phyloP scores from a whole-genome alignment of 139 green algal species.

The Edaphochlamys debaryana region DNA sequence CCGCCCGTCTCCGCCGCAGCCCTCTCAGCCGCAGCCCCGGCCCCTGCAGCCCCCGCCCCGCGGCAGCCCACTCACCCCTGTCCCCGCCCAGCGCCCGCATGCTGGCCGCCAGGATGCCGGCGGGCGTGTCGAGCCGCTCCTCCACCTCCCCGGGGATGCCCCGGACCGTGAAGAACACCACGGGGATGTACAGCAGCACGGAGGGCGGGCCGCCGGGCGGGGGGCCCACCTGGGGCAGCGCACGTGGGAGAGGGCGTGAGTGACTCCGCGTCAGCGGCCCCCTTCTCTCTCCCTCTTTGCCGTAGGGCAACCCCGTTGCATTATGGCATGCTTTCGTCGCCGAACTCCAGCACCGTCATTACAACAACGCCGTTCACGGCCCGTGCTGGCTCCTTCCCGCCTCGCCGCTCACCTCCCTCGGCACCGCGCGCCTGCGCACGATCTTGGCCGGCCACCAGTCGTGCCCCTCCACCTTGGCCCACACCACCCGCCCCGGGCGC shows the following conservation, averaged over 20 bases:
- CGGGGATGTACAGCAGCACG: conserved; percentile 79
- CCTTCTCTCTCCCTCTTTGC: too few relatives aligned
- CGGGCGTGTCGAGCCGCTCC: conserved; percentile 61
- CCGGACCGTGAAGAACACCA: conserved; percentile 89
- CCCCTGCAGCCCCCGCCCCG: too few relatives aligned
- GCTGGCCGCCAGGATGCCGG: conserved; percentile 62
- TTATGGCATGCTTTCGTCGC: too few relatives aligned
- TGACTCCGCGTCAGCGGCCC: too few relatives aligned
- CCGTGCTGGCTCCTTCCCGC: too few relatives aligned
- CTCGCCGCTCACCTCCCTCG: conserved; percentile 75
- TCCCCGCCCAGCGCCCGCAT: conserved; percentile 56
- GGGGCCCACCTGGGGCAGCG: conserved; percentile 58
- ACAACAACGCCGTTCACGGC: too few relatives aligned
- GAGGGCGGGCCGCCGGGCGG: conserved; percentile 67
- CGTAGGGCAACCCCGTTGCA: too few relatives aligned
- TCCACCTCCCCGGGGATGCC: conserved; percentile 86
- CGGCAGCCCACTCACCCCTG: conserved; percentile 15
- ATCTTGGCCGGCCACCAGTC: conserved; percentile 92
- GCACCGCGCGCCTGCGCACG: conserved; percentile 84
- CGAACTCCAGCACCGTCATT: too few relatives aligned
- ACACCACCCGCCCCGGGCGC: conserved; percentile 83
- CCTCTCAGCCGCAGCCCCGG: neutral
- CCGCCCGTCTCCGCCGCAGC: too few relatives aligned
- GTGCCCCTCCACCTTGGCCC: conserved; percentile 94
- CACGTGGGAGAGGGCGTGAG: too few relatives aligned